These are phyloP conservation scores for Odontarrhena argentea DNA, from an alignment of 345 rosid species.

Conservation along the genomic window DNA sequence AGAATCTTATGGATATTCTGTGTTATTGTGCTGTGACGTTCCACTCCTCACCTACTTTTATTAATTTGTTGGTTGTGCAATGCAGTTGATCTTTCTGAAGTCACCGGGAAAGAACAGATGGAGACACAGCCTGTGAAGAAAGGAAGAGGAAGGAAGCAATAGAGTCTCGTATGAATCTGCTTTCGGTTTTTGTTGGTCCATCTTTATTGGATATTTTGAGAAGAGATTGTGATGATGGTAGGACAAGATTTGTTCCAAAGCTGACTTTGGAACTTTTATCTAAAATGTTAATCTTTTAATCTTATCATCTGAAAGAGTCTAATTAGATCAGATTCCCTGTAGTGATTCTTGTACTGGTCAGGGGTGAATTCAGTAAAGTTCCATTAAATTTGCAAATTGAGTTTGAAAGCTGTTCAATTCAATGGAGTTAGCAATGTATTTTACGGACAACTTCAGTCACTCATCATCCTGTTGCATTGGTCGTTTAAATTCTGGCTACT, in stretches of 20 bases:
- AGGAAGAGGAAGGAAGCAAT: conserved; percentile 95
- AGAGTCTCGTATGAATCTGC: conserved; percentile 29
- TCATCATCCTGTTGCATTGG: too few relatives aligned
- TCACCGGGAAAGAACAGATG: conserved; percentile 71
- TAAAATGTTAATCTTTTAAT: too few relatives aligned
- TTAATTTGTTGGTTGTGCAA: conserved; percentile 18
- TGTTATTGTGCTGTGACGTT: neutral
- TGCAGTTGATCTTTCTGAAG: conserved; percentile 78
- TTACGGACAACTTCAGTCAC: too few relatives aligned
- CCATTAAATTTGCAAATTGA: too few relatives aligned
- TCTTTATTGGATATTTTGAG: conserved; percentile 30
- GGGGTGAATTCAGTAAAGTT: too few relatives aligned
- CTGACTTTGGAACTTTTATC: neutral
- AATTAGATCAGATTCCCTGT: too few relatives aligned
- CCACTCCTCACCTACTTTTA: neutral
- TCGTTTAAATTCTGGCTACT: too few relatives aligned
- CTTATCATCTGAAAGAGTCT: too few relatives aligned
- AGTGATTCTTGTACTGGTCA: too few relatives aligned
- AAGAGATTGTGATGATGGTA: neutral
- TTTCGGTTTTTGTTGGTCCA: conserved; percentile 23
- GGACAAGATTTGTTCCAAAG: conserved; percentile 10
- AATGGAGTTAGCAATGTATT: too few relatives aligned
- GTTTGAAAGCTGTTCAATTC: too few relatives aligned
- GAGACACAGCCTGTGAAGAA: conserved; percentile 75
- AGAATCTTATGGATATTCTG: neutral